Evolutionary conservation across 2,329 filamentous ascomycete species (phyloP), one percentile per base, ranked within the genome.

Genomic region (Podosphaera xanthii): DNA sequence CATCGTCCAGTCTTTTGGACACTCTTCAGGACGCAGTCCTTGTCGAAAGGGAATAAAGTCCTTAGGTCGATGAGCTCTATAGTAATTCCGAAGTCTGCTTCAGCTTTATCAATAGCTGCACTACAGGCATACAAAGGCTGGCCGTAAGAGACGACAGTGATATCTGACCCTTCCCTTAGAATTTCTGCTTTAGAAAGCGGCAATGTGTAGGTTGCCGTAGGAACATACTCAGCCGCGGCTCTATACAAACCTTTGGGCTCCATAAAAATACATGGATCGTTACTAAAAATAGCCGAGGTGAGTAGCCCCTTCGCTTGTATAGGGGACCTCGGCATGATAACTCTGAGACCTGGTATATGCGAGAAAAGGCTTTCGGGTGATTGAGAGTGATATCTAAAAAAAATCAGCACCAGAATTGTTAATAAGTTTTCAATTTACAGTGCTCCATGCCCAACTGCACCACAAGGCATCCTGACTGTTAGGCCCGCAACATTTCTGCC

Each of bases 191-290:
- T 83, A 63, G 79, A 82, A 1, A 87, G 74, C 0, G 83, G 82
- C 1, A 87, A 73, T 1, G 77, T 78, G 66, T 84, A 87, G 4
- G 79, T 73, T 59, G 80, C 80, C n/a, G 77, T 76, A 0, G 84
- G 84, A 0, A 87, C 84, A 64, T 87, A 81, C 65, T 87, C 84
- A 30, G 86, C 81, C 0, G 83, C 81, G 1, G 84, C 83, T 35
- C 84, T 79, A 67, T 87, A 87, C 2, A 87, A 71, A 34, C 83
- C 80, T 69, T 87, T 87, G 1, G 84, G 84, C 65, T 87, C 84
- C 81, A 87, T 80, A 69, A 87, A 87, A 46, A 87, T 74, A 58
- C 86, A 82, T 0, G 84, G 84, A 67, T 87, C 83, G 46, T 80
- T 78, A 66, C 74, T 76, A 58, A 81, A 77, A 38, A 86, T 81